Conservation (phyloP, 2,329 filamentous ascomycete genomes). For the Paraphaeosphaeria sporulosa region DNA sequence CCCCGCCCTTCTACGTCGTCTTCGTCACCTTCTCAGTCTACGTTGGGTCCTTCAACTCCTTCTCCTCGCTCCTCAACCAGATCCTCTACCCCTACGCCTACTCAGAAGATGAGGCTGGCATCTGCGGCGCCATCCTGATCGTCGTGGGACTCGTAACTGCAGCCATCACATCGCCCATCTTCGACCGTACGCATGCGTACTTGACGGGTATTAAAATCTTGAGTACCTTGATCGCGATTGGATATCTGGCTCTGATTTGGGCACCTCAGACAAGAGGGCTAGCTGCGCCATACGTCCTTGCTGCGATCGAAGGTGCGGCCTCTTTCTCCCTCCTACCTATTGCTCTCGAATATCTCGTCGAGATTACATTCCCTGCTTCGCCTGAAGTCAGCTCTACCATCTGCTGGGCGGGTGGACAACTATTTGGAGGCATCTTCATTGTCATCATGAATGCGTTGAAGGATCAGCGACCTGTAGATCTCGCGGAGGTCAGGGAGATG, state of each 20-base stretch:
- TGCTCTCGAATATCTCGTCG: slow-evolving; percentile 84
- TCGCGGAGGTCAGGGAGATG: slow-evolving; percentile 37
- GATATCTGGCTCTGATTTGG: slow-evolving; percentile 82
- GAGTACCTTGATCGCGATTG: slow-evolving; percentile 75
- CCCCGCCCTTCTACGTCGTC: slow-evolving; percentile 80
- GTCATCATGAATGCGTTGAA: slow-evolving; percentile 80
- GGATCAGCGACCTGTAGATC: slow-evolving; percentile 36
- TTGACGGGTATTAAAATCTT: slow-evolving; percentile 75
- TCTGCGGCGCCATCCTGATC: slow-evolving; percentile 88
- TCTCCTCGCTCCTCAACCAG: slow-evolving; percentile 88
- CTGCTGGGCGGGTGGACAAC: slow-evolving; percentile 86
- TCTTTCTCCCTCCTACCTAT: slow-evolving; percentile 84
- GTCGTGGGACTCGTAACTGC: slow-evolving; percentile 81
- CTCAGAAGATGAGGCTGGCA: slow-evolving; percentile 82
- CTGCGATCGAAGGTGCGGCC: slow-evolving; percentile 78
- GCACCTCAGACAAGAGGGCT: slow-evolving; percentile 71
- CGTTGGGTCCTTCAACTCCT: slow-evolving; percentile 92
- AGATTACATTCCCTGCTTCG: slow-evolving; percentile 84
- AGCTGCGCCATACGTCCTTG: slow-evolving; percentile 76
- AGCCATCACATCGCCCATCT: slow-evolving; percentile 79
- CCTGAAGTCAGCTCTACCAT: slow-evolving; percentile 86
- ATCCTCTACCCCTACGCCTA: slow-evolving; percentile 88
- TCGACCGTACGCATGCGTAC: slow-evolving; percentile 85
- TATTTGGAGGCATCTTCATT: slow-evolving; percentile 85
- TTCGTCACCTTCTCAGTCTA: slow-evolving; percentile 83